Base-by-base conservation (phyloP, 1,139 yeast genomes). In the Hemisphaericaspora xylofermentans region DNA sequence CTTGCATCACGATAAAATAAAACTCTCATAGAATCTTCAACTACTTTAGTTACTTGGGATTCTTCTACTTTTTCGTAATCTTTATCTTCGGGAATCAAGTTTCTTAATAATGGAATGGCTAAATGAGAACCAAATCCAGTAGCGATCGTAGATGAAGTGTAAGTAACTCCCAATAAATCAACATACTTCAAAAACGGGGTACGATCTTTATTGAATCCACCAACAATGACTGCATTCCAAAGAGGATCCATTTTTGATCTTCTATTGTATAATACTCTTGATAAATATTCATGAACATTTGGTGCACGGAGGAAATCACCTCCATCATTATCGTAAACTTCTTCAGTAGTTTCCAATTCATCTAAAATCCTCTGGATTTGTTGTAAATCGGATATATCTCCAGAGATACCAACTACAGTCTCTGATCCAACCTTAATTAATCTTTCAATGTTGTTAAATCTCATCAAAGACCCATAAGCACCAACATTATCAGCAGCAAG, bases 81-180 rank as follows among this genome's bases (percentile, higher is more conserved):
- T 29, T 77, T 82, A 51, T 91, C 97, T 35, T 72, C 70, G 44
- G 91, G 95, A 37, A 86, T 88, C 46, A 84, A 74, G 60, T 86
- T 82, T 68, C 99, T 84, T 61, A 94, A 75, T 52, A 94, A 70
- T 27, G 99, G 99, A 34, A 89, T 68, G 3, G 98, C 98, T 63
- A 94, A 74, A 63, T 94, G 93, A 10, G 95, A 84, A 43, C 98
- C 99, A 63, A 91, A 93, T 1, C 99, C 99, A 2, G 98, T 91
- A 38, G 98, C 96, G 47, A 94, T 70, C 3, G 95, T 76, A 26
- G 96, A 95, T 0, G 98, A 77, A 7, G 88, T 78, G 63, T 87
- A 94, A 0, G 95, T 79, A 16, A 91, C 96, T 36, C 99, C 99
- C 44, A 89, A 75, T 48, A 94, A 72, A 62, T 94, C 97, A 36